A percentile compares a stretch with the other conserved stretches of the same genome.
Conservation (phyloP, 345 rosid genomes). For the Salix caprea region DNA sequence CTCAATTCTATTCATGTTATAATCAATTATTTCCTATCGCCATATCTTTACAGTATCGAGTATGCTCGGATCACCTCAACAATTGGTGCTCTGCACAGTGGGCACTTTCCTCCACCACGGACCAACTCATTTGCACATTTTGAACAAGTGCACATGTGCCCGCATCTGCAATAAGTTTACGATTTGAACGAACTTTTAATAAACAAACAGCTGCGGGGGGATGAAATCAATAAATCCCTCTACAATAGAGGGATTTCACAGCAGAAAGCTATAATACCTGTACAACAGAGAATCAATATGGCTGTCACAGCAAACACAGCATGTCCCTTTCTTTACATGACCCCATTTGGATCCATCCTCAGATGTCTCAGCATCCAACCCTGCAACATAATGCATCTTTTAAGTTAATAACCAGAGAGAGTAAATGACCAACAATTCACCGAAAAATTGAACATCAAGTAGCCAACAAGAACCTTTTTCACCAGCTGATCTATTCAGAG, state of each 20-base stretch:
- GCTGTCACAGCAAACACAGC: slow-evolving; percentile 94
- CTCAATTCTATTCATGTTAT: slow-evolving; percentile 16
- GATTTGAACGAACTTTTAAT: neutral
- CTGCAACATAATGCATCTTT: slow-evolving; percentile 32
- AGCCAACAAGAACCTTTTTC: slow-evolving; percentile 54
- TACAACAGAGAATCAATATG: slow-evolving; percentile 92
- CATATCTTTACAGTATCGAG: slow-evolving; percentile 65
- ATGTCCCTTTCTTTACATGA: slow-evolving; percentile 87
- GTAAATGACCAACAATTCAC: neutral
- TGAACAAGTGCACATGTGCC: slow-evolving; percentile 98
- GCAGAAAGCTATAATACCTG: slow-evolving; percentile 47
- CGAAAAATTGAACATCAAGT: neutral
- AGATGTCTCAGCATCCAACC: slow-evolving; percentile 62
- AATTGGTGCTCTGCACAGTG: slow-evolving; percentile 92
- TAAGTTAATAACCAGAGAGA: neutral
- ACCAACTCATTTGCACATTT: slow-evolving; percentile 90
- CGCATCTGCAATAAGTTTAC: slow-evolving; percentile 56
- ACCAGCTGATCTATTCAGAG: slow-evolving; percentile 69
- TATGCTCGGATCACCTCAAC: slow-evolving; percentile 93
- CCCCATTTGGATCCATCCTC: slow-evolving; percentile 94
- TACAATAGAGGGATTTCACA: too few relatives aligned
- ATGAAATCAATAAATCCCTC: neutral
- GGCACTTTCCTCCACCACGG: slow-evolving; percentile 90
- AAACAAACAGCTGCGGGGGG: neutral
- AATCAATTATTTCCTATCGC: slow-evolving; percentile 6